Base-by-base conservation (phyloP, 768 basidiomycete species). In the Lentinula sp. region DNA sequence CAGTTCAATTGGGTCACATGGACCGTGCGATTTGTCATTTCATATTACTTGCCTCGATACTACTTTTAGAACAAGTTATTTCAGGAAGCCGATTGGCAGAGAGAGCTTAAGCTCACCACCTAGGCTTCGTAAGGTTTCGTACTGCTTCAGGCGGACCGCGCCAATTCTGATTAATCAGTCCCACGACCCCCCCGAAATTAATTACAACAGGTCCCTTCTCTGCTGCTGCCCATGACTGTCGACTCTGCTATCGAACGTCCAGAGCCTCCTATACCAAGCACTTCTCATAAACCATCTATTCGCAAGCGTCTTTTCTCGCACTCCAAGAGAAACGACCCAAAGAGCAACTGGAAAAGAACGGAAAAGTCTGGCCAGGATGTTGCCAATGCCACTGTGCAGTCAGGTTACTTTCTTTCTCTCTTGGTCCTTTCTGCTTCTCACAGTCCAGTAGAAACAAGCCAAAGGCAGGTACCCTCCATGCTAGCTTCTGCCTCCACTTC, bases 221-320 rank as follows among this genome's bases (percentile, higher is more conserved):
- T 45, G 32, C 41, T 37, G 15, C 43, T 41, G 37, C 33, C 39
- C 41, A 58, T 54, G 50, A 49, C 55, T 20, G 43, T 48, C 55
- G 53, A 37, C 61, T 49, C 33, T 42, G 52, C 62, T 58, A 59
- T 41, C 16, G 50, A 52, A 59, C 59, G 57, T 61, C 55, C 54
- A 59, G 56, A 59, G 43, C 62, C 50, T 52, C 55, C 55, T 45
- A 41, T 56, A 28, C 55, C 53, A 16, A 54, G 56, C 57, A 57
- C 39, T 50, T 55, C 65, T 48, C 64, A 64, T 41, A 71, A 68
- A 65, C 70, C 68, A 10, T 73, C 74, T 50, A 66, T 76, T 42
- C 70, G 73, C 35, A 70, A 71, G 43, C 68, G 74, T 36, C 70
- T 76, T 41, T 76, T 75, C 65, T 69, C 72, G 8, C 63, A 62